Evolutionary conservation across 2,329 filamentous ascomycete genomes (phyloP), one percentile per base, ranked within the genome.

Genomic region (Aspergillus awamori): DNA sequence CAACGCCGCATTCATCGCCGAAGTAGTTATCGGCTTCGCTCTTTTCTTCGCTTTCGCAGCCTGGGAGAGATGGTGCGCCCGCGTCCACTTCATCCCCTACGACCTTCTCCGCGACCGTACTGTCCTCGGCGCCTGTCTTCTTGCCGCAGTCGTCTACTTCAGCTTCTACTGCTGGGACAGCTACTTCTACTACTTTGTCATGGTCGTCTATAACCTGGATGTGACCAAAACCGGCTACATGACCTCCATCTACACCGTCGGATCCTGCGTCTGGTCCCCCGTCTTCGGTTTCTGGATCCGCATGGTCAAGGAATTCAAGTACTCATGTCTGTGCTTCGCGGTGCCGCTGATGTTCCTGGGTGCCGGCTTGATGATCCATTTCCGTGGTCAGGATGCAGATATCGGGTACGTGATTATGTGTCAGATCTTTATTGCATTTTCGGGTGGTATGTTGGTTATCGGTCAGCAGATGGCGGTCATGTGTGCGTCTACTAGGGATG

Each of bases 391-490:
- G 5, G 75, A 81, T 33, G 74, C 79, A 8, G 73, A 79, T 33
- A 79, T 86, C 17, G 77, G 80, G 26, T 84, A 82, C 71, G 70
- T 86, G 8, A 72, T 86, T 61, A 82, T 85, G 79, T 83, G 81
- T 61, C 83, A 86, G 67, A 80, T 86, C 57, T 80, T 86, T 63
- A 82, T 85, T 59, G 83, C 84, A 10, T 78, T 85, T 61, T 79
- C 79, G 15, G 84, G 83, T 4, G 81, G 81, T 58, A 83, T 82
- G 20, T 76, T 86, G 20, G 81, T 86, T 20, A 80, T 86, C 65
- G 79, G 80, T 59, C 77, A 84, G 65, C 82, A 88, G 65, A 82
- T 89, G 65, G 84, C 85, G 6, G 82, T 87, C 47, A 84, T 88
- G 72, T 79, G 83, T 0, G 81, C 83, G 4, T 81, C 83, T 17